A percentile compares a stretch with the other conserved stretches of the same genome.
phyloP scores from a whole-genome alignment of 2,329 filamentous ascomycete genomes.

The Coleophoma cylindrospora region DNA sequence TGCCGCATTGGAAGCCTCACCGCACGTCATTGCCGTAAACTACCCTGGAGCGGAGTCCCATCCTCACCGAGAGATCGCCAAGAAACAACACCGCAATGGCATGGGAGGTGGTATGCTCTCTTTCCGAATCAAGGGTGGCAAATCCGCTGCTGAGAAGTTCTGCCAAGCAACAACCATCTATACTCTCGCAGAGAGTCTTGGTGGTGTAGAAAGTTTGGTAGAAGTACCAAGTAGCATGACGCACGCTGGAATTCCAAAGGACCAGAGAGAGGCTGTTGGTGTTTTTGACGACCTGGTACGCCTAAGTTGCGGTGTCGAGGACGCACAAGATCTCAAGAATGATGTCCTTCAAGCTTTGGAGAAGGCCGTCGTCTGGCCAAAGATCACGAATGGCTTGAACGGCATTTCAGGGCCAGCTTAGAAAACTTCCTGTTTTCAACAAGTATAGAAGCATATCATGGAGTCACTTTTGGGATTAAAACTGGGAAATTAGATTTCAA shows the following conservation, averaged over 20 bases:
- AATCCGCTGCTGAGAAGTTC: slow-evolving; percentile 83
- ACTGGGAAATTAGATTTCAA: not conserved
- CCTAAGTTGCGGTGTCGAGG: slow-evolving; percentile 91
- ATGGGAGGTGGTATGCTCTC: slow-evolving; percentile 97
- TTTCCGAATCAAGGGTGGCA: slow-evolving; percentile 87
- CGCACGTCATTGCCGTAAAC: slow-evolving; percentile 84
- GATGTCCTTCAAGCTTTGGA: slow-evolving; percentile 83
- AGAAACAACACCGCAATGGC: slow-evolving; percentile 88
- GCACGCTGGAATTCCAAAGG: slow-evolving; percentile 88
- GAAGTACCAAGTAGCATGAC: slow-evolving; percentile 97
- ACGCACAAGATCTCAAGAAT: slow-evolving; percentile 73
- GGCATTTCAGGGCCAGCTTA: not conserved
- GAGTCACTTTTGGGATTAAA: slow-evolving; percentile 1
- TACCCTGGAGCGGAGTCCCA: slow-evolving; percentile 90
- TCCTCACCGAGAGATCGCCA: slow-evolving; percentile 76
- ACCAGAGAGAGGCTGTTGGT: slow-evolving; percentile 85
- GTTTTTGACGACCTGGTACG: slow-evolving; percentile 93
- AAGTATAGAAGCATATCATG: no score
- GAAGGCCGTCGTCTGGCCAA: slow-evolving; percentile 52
- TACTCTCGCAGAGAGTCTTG: slow-evolving; percentile 86
- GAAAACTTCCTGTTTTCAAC: no score
- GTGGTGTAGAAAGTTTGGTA: slow-evolving; percentile 86
- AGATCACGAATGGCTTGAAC: slow-evolving; percentile 23
- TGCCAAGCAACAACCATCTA: slow-evolving; percentile 87
- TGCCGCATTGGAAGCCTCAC: slow-evolving; percentile 68